phyloP scores from a whole-genome alignment of 257 asterid genomes.

The Solanum virginianum region DNA sequence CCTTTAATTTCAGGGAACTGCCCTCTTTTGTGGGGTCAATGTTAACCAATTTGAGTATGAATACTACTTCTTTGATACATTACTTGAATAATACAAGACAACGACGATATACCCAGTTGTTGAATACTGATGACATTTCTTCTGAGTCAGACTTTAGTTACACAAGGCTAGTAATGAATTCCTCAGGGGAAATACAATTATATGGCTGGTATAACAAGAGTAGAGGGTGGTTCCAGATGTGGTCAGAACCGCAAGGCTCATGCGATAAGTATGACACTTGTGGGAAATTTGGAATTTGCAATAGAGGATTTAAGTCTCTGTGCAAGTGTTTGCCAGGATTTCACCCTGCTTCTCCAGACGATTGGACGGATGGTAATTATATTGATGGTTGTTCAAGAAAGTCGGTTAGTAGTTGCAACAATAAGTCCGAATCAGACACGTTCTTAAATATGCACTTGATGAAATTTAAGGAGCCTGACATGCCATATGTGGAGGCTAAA shows the following conservation, averaged over 20 bases:
- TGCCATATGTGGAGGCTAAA: neutral
- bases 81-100: too few relatives aligned
- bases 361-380: neutral
- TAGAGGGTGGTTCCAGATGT: neutral
- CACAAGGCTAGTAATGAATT: constrained; percentile 13
- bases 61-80: too few relatives aligned
- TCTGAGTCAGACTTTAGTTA: neutral
- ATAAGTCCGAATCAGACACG: neutral
- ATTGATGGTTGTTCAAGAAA: constrained; percentile 6
- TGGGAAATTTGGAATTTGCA: constrained; percentile 21
- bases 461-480: neutral
- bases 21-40: neutral
- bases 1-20: neutral
- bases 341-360: neutral
- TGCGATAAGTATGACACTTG: constrained; percentile 5
- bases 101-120: too few relatives aligned
- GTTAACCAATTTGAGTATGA: neutral
- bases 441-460: neutral
- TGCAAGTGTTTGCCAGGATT: constrained; percentile 23
- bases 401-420: neutral
- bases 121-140: neutral
- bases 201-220: neutral
- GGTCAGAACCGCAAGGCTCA: constrained; percentile 5
- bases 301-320: neutral
- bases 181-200: constrained; percentile 9